These are phyloP conservation scores for Alternaria longipes DNA, from an alignment of 2,329 filamentous ascomycete genomes.

Conservation along the genomic window DNA sequence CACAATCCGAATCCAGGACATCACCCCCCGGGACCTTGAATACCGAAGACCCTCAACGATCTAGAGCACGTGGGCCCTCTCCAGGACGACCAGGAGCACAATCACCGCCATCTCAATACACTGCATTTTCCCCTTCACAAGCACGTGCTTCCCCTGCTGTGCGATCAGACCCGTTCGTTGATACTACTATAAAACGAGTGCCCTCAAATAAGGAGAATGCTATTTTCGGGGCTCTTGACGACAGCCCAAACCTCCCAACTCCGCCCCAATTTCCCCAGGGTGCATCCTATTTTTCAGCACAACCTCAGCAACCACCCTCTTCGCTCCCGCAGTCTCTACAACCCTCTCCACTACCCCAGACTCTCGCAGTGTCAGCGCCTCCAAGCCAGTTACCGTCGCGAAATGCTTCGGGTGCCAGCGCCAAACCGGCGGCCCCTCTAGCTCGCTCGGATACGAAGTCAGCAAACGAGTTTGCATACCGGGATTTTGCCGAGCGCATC, in stretches of 20 bases:
- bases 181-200: slow-evolving; percentile 28
- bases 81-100: slow-evolving; percentile 27
- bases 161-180: slow-evolving; percentile 33
- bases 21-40: slow-evolving; percentile 29
- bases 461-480: slow-evolving; percentile 62
- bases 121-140: slow-evolving; percentile 36
- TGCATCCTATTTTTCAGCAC: slow-evolving; percentile 19
- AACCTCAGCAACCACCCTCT: slow-evolving; percentile 20
- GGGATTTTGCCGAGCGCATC: slow-evolving; percentile 74
- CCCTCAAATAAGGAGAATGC: slow-evolving; percentile 26
- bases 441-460: slow-evolving; percentile 45
- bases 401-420: slow-evolving; percentile 29
- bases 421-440: slow-evolving; percentile 24
- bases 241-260: slow-evolving; percentile 33
- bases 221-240: slow-evolving; percentile 27
- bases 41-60: slow-evolving; percentile 42
- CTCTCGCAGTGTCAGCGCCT: not conserved
- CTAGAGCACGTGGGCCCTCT: slow-evolving; percentile 42
- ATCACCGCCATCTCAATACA: slow-evolving; percentile 33
- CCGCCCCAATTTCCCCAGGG: slow-evolving; percentile 36
- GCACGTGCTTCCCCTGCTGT: slow-evolving; percentile 31
- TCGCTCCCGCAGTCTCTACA: slow-evolving; percentile 18
- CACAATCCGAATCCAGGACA: slow-evolving; percentile 18
- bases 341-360: not conserved
- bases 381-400: slow-evolving; percentile 22